Evolutionary conservation across 202 grass and related monocot species (phyloP).

Genomic region (Digitaria exilis): DNA sequence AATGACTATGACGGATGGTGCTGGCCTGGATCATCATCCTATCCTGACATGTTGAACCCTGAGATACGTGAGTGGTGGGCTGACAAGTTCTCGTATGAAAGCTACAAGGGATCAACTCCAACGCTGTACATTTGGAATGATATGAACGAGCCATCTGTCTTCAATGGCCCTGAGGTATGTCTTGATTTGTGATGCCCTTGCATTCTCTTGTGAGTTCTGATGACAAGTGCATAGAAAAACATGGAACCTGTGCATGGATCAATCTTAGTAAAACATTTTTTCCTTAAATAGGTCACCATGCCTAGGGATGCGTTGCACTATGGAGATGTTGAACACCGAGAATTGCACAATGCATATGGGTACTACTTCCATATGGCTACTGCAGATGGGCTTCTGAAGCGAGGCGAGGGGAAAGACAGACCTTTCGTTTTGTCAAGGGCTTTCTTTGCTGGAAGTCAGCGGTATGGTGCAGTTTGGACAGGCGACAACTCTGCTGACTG

Average conservation of each 20-base stretch:
- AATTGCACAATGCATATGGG: constrained; percentile 94
- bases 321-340: constrained; percentile 82
- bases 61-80: constrained; percentile 95
- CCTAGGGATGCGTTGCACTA: constrained; percentile 84
- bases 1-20: constrained; percentile 96
- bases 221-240: background rate
- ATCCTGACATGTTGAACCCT: constrained; percentile 90
- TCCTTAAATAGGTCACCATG: constrained; percentile 70
- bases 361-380: constrained; percentile 99
- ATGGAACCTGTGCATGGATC: background rate
- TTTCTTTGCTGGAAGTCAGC: constrained; percentile 91
- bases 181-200: background rate
- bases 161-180: constrained; percentile 96
- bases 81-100: constrained; percentile 79
- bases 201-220: background rate
- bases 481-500: constrained; percentile 93
- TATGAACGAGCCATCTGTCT: constrained; percentile 98
- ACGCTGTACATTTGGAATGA: constrained; percentile 93
- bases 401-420: constrained; percentile 82
- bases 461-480: constrained; percentile 89
- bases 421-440: constrained; percentile 95
- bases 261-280: constrained; percentile 8
- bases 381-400: constrained; percentile 74
- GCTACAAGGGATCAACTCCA: constrained; percentile 88
- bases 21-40: constrained; percentile 94